Base-by-base conservation (phyloP, 352 stramenopile genomes). In the Pythium insidiosum region DNA sequence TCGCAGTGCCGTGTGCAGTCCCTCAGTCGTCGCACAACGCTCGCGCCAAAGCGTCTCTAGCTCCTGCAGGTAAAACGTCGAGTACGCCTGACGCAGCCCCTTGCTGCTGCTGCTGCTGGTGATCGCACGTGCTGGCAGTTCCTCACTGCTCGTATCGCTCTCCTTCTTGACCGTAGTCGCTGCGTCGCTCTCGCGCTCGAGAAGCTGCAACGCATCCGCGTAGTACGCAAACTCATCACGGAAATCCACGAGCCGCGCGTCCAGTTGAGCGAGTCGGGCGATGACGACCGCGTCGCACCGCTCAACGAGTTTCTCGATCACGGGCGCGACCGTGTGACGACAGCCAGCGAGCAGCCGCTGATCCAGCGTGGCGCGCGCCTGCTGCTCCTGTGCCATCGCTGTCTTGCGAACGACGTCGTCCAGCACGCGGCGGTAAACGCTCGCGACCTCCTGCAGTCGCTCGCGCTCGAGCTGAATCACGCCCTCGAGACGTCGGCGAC, bases 11-110 rank as follows among this genome's bases (percentile, higher is more conserved):
- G 75, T 68, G 31, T 85, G 64, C 24, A 92, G 64, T 45, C 85
- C 79, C 48, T 92, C 80, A 3, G 88, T 46, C 5, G 77, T 81
- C 22, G 75, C 82, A 28, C 66, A 84, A 26, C 79, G 56, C 53
- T 92, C 80, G 50, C 86, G 87, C 80, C 80, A 92, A 39, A 92
- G 56, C 22, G 61, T 56, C 43, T 90, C 71, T 57, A 92, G 81
- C 48, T 92, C 80, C 10, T 80, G 63, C 56, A 79, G 82, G 50
- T 88, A 92, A 50, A 92, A 90, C 2, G 55, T 65, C 3, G 81
- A 65, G 45, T 92, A 92, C 6, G 74, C 66, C 42, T 81, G 52
- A 15, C 68, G 70, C 21, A 89, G 49, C 9, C 72, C 67, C 18
- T 53, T 58, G 45, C 61, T 92, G 28, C n/a, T n/a, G n/a, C n/a